phyloP scores from a whole-genome alignment of 345 rosid genomes.

The Citrus maxima region DNA sequence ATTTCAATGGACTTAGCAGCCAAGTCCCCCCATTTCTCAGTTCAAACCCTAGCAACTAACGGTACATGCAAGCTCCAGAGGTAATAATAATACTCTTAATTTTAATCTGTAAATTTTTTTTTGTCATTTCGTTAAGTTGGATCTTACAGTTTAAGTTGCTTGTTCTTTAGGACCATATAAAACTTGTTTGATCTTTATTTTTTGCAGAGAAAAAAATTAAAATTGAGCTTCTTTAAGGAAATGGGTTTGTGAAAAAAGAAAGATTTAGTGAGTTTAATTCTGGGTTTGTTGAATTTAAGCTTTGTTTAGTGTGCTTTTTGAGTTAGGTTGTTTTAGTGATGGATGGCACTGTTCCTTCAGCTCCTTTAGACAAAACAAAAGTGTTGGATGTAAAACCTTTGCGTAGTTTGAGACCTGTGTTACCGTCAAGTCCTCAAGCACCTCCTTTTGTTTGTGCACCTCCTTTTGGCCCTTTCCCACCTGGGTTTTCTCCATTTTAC shows the following conservation, averaged over 20 bases:
- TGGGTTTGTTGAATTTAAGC: neutral
- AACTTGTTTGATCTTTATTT: neutral
- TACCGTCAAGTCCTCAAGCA: constrained; percentile 40
- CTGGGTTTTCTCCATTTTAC: constrained; percentile 69
- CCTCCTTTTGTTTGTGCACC: constrained; percentile 48
- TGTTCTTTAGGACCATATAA: neutral
- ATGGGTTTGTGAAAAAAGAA: neutral
- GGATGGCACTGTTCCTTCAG: constrained; percentile 39
- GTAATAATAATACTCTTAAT: neutral
- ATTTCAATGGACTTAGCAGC: neutral
- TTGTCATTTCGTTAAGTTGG: neutral
- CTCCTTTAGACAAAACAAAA: constrained; percentile 46
- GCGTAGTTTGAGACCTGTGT: constrained; percentile 62
- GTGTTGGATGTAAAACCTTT: constrained; percentile 81
- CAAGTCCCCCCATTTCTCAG: neutral
- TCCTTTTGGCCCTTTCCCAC: constrained; percentile 55
- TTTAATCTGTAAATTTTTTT: neutral
- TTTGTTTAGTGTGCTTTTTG: neutral
- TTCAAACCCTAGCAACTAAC: neutral
- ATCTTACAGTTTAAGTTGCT: neutral
- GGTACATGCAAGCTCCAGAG: neutral
- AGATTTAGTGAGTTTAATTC: neutral
- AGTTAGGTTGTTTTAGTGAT: constrained; percentile 21
- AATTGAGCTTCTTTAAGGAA: neutral
- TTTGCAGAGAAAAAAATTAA: neutral